Conservation (phyloP, 768 basidiomycete species). For the Suillus clintonianus region DNA sequence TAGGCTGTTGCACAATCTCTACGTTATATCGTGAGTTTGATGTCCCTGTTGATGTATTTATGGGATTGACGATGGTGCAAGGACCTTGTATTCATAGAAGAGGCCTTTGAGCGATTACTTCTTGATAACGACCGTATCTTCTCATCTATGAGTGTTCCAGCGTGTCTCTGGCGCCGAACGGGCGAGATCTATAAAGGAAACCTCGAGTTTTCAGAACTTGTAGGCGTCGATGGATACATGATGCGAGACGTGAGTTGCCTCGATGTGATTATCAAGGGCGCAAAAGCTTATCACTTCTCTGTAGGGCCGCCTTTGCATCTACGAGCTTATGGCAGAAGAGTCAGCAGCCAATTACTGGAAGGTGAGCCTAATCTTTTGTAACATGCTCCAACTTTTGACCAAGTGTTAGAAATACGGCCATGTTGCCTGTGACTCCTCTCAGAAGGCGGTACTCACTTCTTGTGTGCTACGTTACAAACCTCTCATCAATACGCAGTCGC, state of each 20-base stretch:
- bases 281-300: slow-evolving; percentile 1
- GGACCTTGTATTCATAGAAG: slow-evolving; percentile 97
- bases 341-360: slow-evolving; percentile 98
- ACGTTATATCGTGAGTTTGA: slow-evolving; percentile 64
- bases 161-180: slow-evolving; percentile 94
- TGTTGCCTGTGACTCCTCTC: slow-evolving; percentile 87
- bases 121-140: slow-evolving; percentile 95
- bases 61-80: slow-evolving; percentile 24
- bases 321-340: slow-evolving; percentile 98
- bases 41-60: background rate
- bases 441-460: slow-evolving; percentile 91
- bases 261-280: slow-evolving; percentile 1
- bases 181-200: slow-evolving; percentile 99
- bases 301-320: slow-evolving; percentile 90
- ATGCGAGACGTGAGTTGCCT: slow-evolving; percentile 73
- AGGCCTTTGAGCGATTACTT: slow-evolving; percentile 93
- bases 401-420: slow-evolving; percentile 85
- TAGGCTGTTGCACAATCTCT: slow-evolving; percentile 84
- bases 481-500: slow-evolving; percentile 43
- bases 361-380: slow-evolving; percentile 43
- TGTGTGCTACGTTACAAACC: slow-evolving; percentile 87
- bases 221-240: slow-evolving; percentile 85
- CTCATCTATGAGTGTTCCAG: slow-evolving; percentile 95
- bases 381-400: background rate
- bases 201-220: slow-evolving; percentile 89